A percentile compares a stretch with the other conserved stretches of the same genome.
Evolutionary conservation across 768 basidiomycete genomes (phyloP).

Genomic region (Rhodosporidiobolus sp.): DNA sequence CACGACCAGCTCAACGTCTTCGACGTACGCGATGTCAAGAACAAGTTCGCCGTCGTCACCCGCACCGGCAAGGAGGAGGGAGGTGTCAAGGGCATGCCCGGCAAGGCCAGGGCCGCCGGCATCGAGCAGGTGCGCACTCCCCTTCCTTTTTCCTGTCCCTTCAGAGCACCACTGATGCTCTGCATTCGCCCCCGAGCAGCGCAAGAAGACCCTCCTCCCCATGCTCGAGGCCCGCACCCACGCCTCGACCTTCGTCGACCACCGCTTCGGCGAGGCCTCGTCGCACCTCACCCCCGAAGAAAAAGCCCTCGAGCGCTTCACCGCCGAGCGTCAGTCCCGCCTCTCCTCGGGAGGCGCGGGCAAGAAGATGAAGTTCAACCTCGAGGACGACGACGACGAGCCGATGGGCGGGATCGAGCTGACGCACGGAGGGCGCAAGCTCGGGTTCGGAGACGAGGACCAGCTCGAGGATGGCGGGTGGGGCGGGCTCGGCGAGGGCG

Average conservation of each 20-base stretch:
- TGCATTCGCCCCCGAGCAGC: conserved; percentile 51
- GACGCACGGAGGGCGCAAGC: conserved; percentile 37
- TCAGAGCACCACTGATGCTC: neutral
- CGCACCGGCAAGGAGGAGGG: conserved; percentile 62
- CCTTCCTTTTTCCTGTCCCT: too few relatives aligned
- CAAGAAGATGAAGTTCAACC: conserved; percentile 77
- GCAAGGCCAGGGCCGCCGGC: conserved; percentile 83
- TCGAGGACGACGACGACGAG: conserved; percentile 63
- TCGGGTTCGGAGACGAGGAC: conserved; percentile 55
- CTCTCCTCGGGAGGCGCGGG: conserved; percentile 47
- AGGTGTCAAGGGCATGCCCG: conserved; percentile 76
- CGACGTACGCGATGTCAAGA: conserved; percentile 84
- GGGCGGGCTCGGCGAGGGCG: conserved; percentile 34
- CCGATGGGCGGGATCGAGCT: conserved; percentile 41
- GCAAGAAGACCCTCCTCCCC: conserved; percentile 80
- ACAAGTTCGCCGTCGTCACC: conserved; percentile 90
- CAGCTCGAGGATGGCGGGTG: conserved; percentile 52
- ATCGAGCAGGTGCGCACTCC: conserved; percentile 79
- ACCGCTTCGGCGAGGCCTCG: conserved; percentile 94
- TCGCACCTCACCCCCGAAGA: conserved; percentile 90
- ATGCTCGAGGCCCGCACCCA: conserved; percentile 78
- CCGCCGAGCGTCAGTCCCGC: conserved; percentile 68
- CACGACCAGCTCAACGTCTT: conserved; percentile 86
- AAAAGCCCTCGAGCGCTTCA: conserved; percentile 94
- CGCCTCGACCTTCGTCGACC: conserved; percentile 84